Percentiles rank a stretch among this genome's conserved stretches.
Conservation (phyloP, 805 yeast genomes). For the Lipomyces orientalis region DNA sequence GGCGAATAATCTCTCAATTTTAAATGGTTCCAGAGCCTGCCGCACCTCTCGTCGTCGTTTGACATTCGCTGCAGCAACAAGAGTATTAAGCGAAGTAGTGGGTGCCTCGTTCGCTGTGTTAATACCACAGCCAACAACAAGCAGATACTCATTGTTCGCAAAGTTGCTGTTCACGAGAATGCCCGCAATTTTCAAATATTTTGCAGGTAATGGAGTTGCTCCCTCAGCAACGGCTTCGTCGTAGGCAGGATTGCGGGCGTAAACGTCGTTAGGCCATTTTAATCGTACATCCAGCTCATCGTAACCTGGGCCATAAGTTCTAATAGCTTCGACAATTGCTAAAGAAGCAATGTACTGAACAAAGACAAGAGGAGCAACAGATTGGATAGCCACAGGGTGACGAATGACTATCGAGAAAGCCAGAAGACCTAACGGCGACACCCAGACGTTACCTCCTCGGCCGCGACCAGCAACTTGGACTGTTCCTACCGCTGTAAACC, state of each 20-base stretch:
- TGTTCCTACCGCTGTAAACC: slow-evolving; percentile 71
- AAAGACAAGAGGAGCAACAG: slow-evolving; percentile 67
- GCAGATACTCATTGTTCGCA: slow-evolving; percentile 60
- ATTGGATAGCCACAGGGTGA: slow-evolving; percentile 52
- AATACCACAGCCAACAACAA: slow-evolving; percentile 86
- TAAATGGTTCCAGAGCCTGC: slow-evolving; percentile 53
- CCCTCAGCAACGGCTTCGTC: slow-evolving; percentile 37
- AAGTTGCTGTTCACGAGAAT: slow-evolving; percentile 80
- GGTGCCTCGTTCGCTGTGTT: slow-evolving; percentile 88
- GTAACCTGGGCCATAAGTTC: slow-evolving; percentile 67
- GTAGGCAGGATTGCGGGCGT: slow-evolving; percentile 63
- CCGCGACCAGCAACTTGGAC: slow-evolving; percentile 92
- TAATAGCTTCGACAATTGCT: slow-evolving; percentile 80
- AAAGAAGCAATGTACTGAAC: slow-evolving; percentile 84
- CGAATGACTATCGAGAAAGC: slow-evolving; percentile 77
- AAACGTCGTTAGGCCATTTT: slow-evolving; percentile 98
- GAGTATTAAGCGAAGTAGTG: slow-evolving; percentile 81
- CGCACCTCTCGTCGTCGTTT: slow-evolving; percentile 53
- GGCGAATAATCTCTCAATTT: slow-evolving; percentile 64
- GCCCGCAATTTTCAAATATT: slow-evolving; percentile 79
- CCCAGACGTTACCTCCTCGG: slow-evolving; percentile 94
- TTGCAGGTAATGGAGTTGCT: slow-evolving; percentile 37
- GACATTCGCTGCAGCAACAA: slow-evolving; percentile 66
- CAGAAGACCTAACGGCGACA: slow-evolving; percentile 89
- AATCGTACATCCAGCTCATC: slow-evolving; percentile 77